These are phyloP conservation scores for Lipomyces kockii DNA, from an alignment of 805 yeast species.

Conservation along the genomic window DNA sequence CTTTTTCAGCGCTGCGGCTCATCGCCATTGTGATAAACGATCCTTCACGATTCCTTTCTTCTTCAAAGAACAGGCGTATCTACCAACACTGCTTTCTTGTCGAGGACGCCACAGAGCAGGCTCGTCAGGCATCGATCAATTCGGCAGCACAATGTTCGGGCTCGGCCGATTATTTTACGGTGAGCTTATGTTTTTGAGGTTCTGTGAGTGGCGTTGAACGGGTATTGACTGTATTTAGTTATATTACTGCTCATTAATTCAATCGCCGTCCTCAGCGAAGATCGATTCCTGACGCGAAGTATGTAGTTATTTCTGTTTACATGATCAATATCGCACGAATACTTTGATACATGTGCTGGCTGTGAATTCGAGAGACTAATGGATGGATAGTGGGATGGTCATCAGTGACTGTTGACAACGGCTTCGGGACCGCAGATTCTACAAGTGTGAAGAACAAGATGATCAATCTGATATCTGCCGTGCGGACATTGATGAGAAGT, in stretches of 20 bases:
- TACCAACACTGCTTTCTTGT: background rate
- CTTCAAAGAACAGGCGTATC: background rate
- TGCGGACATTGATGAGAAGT: constrained; percentile 73
- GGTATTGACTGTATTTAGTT: constrained; percentile 33
- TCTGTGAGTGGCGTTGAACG: background rate
- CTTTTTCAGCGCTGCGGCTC: background rate
- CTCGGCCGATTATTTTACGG: constrained; percentile 47
- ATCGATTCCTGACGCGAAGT: constrained; percentile 73
- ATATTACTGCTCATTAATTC: constrained; percentile 64
- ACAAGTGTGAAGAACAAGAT: constrained; percentile 61
- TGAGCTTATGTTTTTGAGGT: constrained; percentile 26
- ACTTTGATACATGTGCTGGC: background rate
- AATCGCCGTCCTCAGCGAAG: constrained; percentile 79
- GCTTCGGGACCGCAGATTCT: constrained; percentile 51
- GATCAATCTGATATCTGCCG: constrained; percentile 70
- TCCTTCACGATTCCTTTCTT: background rate
- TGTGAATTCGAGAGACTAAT: background rate
- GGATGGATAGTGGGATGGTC: constrained; percentile 52
- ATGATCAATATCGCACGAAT: background rate
- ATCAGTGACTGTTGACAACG: constrained; percentile 48
- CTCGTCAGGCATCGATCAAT: background rate
- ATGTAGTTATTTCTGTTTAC: constrained; percentile 35
- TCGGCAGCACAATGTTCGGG: constrained; percentile 44
- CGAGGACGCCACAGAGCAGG: background rate
- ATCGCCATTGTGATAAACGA: too few relatives aligned